Percentiles rank a stretch among this genome's conserved stretches.
Conservation (phyloP, 441 rosid genomes). For the Capsella rubella region DNA sequence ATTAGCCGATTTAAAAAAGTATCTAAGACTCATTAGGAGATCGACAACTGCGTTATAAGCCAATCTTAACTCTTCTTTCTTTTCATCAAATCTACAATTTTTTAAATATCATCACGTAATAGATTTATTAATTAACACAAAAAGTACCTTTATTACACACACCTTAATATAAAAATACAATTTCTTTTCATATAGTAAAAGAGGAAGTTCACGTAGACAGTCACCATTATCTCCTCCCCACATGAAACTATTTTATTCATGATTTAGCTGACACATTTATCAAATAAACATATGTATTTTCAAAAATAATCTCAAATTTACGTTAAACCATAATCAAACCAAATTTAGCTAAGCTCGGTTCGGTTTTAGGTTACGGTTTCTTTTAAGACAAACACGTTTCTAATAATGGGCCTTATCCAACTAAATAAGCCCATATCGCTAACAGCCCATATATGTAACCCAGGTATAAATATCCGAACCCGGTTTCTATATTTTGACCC, state of each 20-base stretch:
- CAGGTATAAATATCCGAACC: conserved; percentile 1
- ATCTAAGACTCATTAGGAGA: conserved; percentile 38
- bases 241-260: conserved; percentile 28
- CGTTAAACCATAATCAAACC: too few species aligned
- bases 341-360: too few species aligned
- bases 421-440: background rate
- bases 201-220: conserved; percentile 41
- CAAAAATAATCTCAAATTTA: background rate
- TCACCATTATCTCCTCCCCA: conserved; percentile 36
- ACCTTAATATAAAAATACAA: conserved; percentile 5
- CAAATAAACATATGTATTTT: too few species aligned
- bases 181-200: conserved; percentile 31
- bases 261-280: conserved; percentile 14
- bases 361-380: too few species aligned
- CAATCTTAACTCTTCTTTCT: conserved; percentile 33
- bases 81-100: conserved; percentile 35
- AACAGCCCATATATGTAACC: background rate
- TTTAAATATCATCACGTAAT: conserved; percentile 8
- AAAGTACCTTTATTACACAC: conserved; percentile 36
- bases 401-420: conserved; percentile 22
- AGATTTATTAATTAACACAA: background rate
- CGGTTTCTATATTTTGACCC: conserved; percentile 31
- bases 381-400: background rate
- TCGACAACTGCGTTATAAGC: conserved; percentile 43
- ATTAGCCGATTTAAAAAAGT: conserved; percentile 7